Conservation (phyloP, 2,329 filamentous ascomycete species). For the Aspergillus ruber region DNA sequence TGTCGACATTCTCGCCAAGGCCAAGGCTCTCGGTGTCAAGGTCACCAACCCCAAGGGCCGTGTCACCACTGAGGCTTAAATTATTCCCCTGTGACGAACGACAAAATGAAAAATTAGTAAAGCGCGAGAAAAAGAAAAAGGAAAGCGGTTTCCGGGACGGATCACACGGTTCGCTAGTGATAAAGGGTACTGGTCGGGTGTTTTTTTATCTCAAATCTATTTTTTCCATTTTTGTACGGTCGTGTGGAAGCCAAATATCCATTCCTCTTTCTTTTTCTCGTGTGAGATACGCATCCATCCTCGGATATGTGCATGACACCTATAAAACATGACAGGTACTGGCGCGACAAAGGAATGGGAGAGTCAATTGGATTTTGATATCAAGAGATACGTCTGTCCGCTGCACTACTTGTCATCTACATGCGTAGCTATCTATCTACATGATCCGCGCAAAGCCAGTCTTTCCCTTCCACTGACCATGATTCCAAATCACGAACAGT, state of each 20-base stretch:
- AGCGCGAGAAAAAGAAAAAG: not conserved
- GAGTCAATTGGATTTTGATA: too few species aligned
- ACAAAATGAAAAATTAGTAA: not conserved
- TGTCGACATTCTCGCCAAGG: constrained; percentile 93
- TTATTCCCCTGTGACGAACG: constrained; percentile 12
- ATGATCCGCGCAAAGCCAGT: too few species aligned
- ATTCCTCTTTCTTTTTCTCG: not conserved
- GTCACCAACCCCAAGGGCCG: constrained; percentile 99
- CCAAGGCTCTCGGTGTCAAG: constrained; percentile 98
- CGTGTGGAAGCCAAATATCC: not conserved
- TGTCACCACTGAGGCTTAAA: constrained; percentile 84
- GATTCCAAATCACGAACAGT: too few species aligned
- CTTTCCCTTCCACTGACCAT: too few species aligned
- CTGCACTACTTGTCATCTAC: too few species aligned
- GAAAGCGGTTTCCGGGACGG: not conserved
- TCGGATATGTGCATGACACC: not conserved
- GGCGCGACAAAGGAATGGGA: too few species aligned
- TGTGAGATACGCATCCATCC: not conserved
- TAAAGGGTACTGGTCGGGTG: too few species aligned
- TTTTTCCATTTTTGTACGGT: not conserved
- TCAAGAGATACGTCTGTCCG: too few species aligned
- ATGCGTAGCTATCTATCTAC: too few species aligned
- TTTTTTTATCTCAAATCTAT: not conserved
- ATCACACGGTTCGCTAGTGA: too few species aligned
- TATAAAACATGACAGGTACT: too few species aligned